phyloP scores from a whole-genome alignment of 805 yeast genomes.

The Metschnikowia reukaufii region DNA sequence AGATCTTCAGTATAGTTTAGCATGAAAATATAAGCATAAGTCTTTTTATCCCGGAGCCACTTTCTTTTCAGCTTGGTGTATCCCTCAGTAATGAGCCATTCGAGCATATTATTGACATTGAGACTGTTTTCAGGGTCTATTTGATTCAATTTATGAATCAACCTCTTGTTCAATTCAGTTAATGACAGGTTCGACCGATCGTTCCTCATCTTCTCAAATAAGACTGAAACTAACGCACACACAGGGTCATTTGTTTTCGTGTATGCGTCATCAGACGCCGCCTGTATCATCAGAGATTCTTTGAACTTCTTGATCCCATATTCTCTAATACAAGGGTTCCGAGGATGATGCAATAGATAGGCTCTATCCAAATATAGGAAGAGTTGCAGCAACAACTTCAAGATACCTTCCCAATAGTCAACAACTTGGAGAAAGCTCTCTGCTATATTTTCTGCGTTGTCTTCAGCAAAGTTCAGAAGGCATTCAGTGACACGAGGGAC shows the following conservation, averaged over 20 bases:
- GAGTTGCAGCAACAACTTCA: constrained; percentile 27
- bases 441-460: not conserved
- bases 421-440: constrained; percentile 18
- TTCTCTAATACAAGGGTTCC: constrained; percentile 26
- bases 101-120: constrained; percentile 14
- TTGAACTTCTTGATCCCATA: constrained; percentile 22
- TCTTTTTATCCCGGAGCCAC: constrained; percentile 19
- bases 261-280: not conserved
- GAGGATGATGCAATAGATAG: constrained; percentile 35
- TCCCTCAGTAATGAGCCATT: constrained; percentile 15
- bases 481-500: constrained; percentile 11
- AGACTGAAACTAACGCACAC: not conserved
- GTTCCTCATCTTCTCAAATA: not conserved
- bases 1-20: constrained; percentile 13
- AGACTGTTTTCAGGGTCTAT: constrained; percentile 21
- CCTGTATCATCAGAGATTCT: not conserved
- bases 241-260: constrained; percentile 4
- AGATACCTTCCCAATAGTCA: constrained; percentile 26
- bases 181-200: not conserved
- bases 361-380: constrained; percentile 38
- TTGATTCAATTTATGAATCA: constrained; percentile 1
- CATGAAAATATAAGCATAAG: constrained; percentile 15
- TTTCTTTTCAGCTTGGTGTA: constrained; percentile 18
- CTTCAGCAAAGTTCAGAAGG: not conserved
- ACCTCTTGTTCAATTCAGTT: not conserved